Base-by-base conservation (phyloP, 2,329 filamentous ascomycete species). In the Macrophomina phaseolina region DNA sequence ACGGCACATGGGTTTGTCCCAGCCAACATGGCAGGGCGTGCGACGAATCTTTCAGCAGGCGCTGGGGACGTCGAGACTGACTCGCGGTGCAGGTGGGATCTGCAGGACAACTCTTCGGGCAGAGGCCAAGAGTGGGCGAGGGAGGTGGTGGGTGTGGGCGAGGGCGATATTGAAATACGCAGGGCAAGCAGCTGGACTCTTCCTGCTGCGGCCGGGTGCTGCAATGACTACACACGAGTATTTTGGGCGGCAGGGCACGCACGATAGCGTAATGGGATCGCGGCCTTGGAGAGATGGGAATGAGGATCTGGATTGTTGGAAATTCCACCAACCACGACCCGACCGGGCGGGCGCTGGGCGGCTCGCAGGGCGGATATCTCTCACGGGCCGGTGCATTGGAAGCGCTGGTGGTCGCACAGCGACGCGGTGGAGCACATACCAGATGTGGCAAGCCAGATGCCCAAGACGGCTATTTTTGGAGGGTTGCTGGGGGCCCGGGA, bases 381-480 rank as follows among this genome's bases (percentile, higher is more conserved):
- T 45, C 9, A 16, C 28, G 56, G 40, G 56, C 56, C 56, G 56
- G 32, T 46, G 40, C 40, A 61, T 40, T 45, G 14, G 55, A 34
- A 6, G 14, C 18, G 8, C n/a, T 12, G 32, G 11, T 52, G 9
- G 28, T 34, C 7, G 55, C 38, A 32, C 55, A 12, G 55, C 23
- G 18, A 1, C 12, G 16, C 18, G 14, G 42, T 62, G 58, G 58
- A 62, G 58, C 58, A 62, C 42, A 34, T 62, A 18, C 58, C 58
- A 8, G 2, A 62, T 49, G 58, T 30, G 30, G 58, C 45, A 49
- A 40, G 5, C 58, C 11, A 14, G 32, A 49, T 38, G 5, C 58
- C 58, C 23, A 60, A 38, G n/a, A 28, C n/a, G 42, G 45, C 45
- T 62, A 62, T 62, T 62, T 62, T 62, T 49, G 58, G 58, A 30